Evolutionary conservation across 768 basidiomycete species (phyloP).

Genomic region (Suillus variegatus): DNA sequence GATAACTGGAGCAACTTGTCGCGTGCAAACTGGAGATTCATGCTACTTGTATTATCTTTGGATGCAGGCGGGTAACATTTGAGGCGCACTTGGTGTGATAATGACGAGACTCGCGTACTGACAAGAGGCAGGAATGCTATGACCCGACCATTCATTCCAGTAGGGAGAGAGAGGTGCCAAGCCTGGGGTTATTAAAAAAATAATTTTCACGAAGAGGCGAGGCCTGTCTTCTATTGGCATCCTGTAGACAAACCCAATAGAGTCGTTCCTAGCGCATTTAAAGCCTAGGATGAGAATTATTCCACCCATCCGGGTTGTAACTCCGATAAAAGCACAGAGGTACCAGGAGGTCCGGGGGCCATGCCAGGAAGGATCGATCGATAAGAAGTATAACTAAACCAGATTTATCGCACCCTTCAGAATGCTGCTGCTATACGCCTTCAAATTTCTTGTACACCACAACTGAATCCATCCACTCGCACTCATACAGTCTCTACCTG

Average conservation of each 20-base stretch:
- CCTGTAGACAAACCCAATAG: neutral
- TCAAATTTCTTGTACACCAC: neutral
- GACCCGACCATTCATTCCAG: neutral
- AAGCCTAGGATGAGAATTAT: neutral
- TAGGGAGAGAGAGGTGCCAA: neutral
- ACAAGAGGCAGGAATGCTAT: neutral
- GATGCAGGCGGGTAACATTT: neutral
- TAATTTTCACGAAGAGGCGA: neutral
- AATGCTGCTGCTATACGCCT: neutral
- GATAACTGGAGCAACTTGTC: neutral
- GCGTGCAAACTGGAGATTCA: neutral
- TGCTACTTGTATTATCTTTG: neutral
- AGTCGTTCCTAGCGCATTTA: neutral
- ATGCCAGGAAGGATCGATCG: neutral
- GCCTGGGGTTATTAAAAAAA: neutral
- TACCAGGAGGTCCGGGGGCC: neutral
- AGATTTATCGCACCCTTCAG: neutral
- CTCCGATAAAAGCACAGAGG: neutral
- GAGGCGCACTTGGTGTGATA: neutral
- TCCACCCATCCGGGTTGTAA: neutral
- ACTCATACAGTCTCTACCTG: neutral
- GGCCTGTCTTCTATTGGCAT: neutral
- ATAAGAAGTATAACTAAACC: neutral
- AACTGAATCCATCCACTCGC: neutral
- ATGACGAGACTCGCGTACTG: neutral